Percentiles rank a stretch among this genome's conserved stretches.
Evolutionary conservation across 257 asterid genomes (phyloP).

Genomic region (Salvia hispanica): DNA sequence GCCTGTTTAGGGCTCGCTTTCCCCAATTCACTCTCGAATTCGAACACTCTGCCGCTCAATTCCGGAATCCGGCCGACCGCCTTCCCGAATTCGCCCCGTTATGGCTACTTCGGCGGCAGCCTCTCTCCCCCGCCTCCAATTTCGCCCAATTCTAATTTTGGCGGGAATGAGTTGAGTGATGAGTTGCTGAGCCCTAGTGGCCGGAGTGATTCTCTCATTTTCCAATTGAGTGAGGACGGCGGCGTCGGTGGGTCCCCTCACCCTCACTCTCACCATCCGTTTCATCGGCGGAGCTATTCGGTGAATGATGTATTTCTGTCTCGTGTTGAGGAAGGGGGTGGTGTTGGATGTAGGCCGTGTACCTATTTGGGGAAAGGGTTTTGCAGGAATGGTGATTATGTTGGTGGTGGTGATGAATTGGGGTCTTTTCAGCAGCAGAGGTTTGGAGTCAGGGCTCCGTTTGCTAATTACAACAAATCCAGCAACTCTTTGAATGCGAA

Average conservation of each 20-base stretch:
- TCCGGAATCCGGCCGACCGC: constrained; percentile 32
- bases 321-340: constrained; percentile 51
- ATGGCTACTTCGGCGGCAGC: no score
- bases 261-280: constrained; percentile 38
- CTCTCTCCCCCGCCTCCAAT: no score
- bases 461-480: constrained; percentile 47
- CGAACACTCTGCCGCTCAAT: constrained; percentile 30
- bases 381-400: constrained; percentile 68
- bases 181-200: constrained; percentile 31
- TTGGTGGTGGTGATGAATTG: constrained; percentile 33
- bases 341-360: constrained; percentile 75
- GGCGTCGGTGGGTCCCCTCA: constrained; percentile 38
- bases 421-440: constrained; percentile 79
- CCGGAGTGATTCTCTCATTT: constrained; percentile 57
- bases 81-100: constrained; percentile 34
- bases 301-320: constrained; percentile 65
- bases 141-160: constrained; percentile 26
- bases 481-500: constrained; percentile 50
- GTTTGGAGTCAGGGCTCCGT: constrained; percentile 58
- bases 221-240: constrained; percentile 56
- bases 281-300: constrained; percentile 63
- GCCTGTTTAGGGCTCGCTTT: constrained; percentile 39
- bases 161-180: constrained; percentile 36
- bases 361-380: constrained; percentile 70
- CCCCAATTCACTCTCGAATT: constrained; percentile 21